Percentiles rank a stretch among this genome's conserved stretches.
Evolutionary conservation across 2,329 filamentous ascomycete genomes (phyloP).

Genomic region (Madurella fahalii): DNA sequence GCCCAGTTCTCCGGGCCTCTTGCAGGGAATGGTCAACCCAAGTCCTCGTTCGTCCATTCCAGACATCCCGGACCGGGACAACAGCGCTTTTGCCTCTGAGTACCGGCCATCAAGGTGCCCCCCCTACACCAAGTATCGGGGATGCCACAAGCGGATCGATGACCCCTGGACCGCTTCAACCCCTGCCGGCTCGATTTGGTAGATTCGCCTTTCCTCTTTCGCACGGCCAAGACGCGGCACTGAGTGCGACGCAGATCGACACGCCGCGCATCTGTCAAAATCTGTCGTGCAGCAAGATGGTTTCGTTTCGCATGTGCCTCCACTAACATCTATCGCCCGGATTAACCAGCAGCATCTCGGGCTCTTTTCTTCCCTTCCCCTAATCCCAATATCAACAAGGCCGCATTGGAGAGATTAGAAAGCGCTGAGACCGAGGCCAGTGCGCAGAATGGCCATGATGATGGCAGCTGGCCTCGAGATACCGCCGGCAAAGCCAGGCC

Average conservation of each 20-base stretch:
- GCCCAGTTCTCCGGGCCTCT: background rate
- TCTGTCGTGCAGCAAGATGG: slow-evolving; percentile 27
- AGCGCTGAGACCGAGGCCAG: too few species aligned
- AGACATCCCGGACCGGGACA: too few species aligned
- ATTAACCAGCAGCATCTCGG: background rate
- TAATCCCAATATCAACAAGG: too few species aligned
- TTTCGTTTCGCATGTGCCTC: slow-evolving; percentile 4
- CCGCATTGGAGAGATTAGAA: too few species aligned
- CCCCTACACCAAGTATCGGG: slow-evolving; percentile 1
- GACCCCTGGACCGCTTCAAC: slow-evolving; percentile 3
- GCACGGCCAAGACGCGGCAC: slow-evolving; percentile 18
- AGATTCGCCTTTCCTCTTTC: slow-evolving; percentile 14
- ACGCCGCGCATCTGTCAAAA: slow-evolving; percentile 27
- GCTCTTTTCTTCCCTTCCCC: background rate
- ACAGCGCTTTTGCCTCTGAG: background rate
- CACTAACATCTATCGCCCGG: background rate
- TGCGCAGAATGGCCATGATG: background rate
- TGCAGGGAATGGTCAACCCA: slow-evolving; percentile 3
- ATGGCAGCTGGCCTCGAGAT: background rate
- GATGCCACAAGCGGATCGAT: slow-evolving; percentile 9
- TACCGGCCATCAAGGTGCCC: slow-evolving; percentile 7
- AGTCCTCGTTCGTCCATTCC: too few species aligned
- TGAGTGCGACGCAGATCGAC: slow-evolving; percentile 24
- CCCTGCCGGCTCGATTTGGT: slow-evolving; percentile 9
- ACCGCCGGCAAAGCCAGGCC: slow-evolving; percentile 5